These are phyloP conservation scores for Aristolochia contorta DNA, from an alignment of 164 flowering plant species.

Conservation along the genomic window DNA sequence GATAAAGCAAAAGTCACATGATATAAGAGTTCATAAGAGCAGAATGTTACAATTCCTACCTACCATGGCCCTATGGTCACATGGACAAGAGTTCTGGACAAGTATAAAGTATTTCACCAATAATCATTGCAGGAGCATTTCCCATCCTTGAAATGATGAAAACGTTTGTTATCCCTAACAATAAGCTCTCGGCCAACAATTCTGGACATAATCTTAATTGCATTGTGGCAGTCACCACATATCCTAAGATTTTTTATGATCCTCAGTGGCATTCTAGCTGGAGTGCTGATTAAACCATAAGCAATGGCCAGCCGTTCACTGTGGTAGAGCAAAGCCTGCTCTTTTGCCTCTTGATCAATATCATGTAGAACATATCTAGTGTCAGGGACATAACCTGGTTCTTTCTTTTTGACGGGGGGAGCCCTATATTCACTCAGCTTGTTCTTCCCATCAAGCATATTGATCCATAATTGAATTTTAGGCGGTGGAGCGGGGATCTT, in stretches of 20 bases:
- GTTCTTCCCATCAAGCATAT: slow-evolving; percentile 68
- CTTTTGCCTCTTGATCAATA: slow-evolving; percentile 91
- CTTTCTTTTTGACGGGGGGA: slow-evolving; percentile 30
- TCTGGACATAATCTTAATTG: slow-evolving; percentile 82
- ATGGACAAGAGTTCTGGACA: no score
- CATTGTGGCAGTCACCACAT: slow-evolving; percentile 87
- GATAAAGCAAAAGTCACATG: no score
- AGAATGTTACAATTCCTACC: no score
- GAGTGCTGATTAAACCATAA: slow-evolving; percentile 78
- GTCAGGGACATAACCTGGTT: slow-evolving; percentile 68
- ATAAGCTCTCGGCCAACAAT: slow-evolving; percentile 83
- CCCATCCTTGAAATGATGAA: slow-evolving; percentile 87
- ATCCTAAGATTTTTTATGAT: slow-evolving; percentile 81
- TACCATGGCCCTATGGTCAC: no score
- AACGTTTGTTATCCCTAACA: slow-evolving; percentile 81
- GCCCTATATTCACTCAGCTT: slow-evolving; percentile 38
- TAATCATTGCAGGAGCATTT: slow-evolving; percentile 85
- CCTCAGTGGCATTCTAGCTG: slow-evolving; percentile 65
- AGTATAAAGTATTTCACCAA: slow-evolving; percentile 29
- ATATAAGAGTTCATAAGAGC: no score
- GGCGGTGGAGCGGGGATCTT: slow-evolving; percentile 61
- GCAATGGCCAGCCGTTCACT: slow-evolving; percentile 87
- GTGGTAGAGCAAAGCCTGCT: slow-evolving; percentile 80
- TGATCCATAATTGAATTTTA: slow-evolving; percentile 32
- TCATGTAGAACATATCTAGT: slow-evolving; percentile 86